Base-by-base conservation (phyloP, 192 early-diverging fungal genomes). In the Diversispora epigaea region DNA sequence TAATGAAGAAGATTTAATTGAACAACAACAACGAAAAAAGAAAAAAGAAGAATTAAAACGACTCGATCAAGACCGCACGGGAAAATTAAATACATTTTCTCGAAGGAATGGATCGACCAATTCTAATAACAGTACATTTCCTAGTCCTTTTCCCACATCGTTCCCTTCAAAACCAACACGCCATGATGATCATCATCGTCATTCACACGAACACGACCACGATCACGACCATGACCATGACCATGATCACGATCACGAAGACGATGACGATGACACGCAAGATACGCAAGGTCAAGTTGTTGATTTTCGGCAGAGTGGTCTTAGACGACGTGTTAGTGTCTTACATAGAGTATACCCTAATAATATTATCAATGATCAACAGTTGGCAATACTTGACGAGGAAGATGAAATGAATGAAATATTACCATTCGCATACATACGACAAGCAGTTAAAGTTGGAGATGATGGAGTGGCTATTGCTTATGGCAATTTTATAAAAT, bases 401-500 rank as follows among this genome's bases (percentile, higher is more conserved):
- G 73, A 75, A 52, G 49, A 63, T 65, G 45, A 75, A 22, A 64
- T 54, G 73, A 65, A 75, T n/a, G 73, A 66, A 65, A 11, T 75
- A 12, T 65, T 75, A 15, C 73, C 73, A 54, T 75, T 75, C 54
- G 73, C 62, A 39, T 49, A 49, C 45, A 39, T 75, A 21, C n/a
- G 62, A 55, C 73, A 65, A 75, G 25, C 65, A 6, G 73, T 75
- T 49, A 75, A 75, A 75, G 19, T 75, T 44, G 73, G 73, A 10
- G 73, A 66, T 14, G 25, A 75, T 50, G 73, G 73, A 7, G 39
- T 75, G 25, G 60, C 61, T 19, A 21, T 65, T 54, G 62, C 57
- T 6, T 75, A 75, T 75, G 73, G 73, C 10, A 75, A 75, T 63
- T 75, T 75, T 32, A 49, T 65, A 39, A 75, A 75, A 55, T 61